Percentiles rank a stretch among this genome's conserved stretches.
Conservation (phyloP, 1,284 basidiomycete genomes). For the Xerocomus amazonicus region DNA sequence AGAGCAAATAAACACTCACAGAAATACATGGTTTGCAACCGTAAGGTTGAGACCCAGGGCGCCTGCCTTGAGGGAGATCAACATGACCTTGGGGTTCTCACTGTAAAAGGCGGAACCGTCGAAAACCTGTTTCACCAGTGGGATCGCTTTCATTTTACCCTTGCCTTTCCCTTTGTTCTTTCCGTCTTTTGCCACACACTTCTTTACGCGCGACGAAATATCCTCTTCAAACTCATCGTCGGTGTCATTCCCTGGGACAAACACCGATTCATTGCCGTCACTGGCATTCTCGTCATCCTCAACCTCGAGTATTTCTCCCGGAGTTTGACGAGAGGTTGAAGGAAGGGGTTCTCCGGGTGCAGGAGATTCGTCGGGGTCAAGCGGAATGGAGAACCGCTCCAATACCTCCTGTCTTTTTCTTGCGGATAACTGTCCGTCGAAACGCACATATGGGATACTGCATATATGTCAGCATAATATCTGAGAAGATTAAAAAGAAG, state of each 20-base stretch:
- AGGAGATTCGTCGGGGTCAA: constrained; percentile 37
- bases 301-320: not conserved
- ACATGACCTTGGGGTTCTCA: constrained; percentile 72
- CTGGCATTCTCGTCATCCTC: constrained; percentile 28
- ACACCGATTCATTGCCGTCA: constrained; percentile 19
- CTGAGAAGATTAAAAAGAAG: constrained; percentile 2
- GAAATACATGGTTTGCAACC: constrained; percentile 84
- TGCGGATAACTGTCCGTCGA: constrained; percentile 81
- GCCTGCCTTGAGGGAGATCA: constrained; percentile 82
- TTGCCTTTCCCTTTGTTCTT: constrained; percentile 39
- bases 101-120: constrained; percentile 23
- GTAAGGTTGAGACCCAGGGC: constrained; percentile 87
- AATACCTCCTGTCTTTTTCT: constrained; percentile 76
- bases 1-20: constrained; percentile 48
- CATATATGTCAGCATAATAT: constrained; percentile 11
- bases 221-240: constrained; percentile 40
- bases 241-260: constrained; percentile 33
- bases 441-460: constrained; percentile 73
- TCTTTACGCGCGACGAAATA: constrained; percentile 27
- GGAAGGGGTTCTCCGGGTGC: constrained; percentile 20
- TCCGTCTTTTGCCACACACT: constrained; percentile 35
- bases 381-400: constrained; percentile 65
- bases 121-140: constrained; percentile 10
- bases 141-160: constrained; percentile 18
- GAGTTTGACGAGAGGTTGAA: constrained; percentile 1